phyloP scores from a whole-genome alignment of 805 yeast species.

The Vanderwaltozyma tropicalis region DNA sequence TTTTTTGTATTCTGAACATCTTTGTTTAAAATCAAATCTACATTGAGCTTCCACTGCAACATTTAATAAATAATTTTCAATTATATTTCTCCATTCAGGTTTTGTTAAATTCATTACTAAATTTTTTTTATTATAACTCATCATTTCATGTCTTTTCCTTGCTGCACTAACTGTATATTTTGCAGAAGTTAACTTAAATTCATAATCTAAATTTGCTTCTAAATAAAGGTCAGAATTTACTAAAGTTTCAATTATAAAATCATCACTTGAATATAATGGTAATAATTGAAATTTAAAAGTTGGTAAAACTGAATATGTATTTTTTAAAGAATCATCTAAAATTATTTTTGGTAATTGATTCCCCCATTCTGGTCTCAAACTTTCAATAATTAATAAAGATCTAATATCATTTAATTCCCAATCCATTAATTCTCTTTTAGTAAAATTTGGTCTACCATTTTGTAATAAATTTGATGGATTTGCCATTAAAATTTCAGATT shows the following conservation, averaged over 20 bases:
- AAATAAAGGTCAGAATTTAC: slow-evolving; percentile 53
- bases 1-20: slow-evolving; percentile 38
- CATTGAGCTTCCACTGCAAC: slow-evolving; percentile 65
- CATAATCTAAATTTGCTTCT: slow-evolving; percentile 48
- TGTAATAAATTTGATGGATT: slow-evolving; percentile 34
- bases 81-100: slow-evolving; percentile 64
- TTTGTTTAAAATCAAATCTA: slow-evolving; percentile 48
- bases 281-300: slow-evolving; percentile 39
- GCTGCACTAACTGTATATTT: slow-evolving; percentile 50
- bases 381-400: slow-evolving; percentile 47
- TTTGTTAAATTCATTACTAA: slow-evolving; percentile 32
- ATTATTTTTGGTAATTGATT: slow-evolving; percentile 37
- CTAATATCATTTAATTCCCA: slow-evolving; percentile 67
- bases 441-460: slow-evolving; percentile 53
- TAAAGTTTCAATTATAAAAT: slow-evolving; percentile 37
- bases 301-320: slow-evolving; percentile 14
- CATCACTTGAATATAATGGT: slow-evolving; percentile 44
- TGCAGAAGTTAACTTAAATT: slow-evolving; percentile 51
- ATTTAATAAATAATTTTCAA: slow-evolving; percentile 57
- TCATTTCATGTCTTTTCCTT: slow-evolving; percentile 37
- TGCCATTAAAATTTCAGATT: slow-evolving; percentile 39
- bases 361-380: slow-evolving; percentile 46
- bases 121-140: slow-evolving; percentile 11
- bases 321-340: background rate
- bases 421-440: slow-evolving; percentile 50